Evolutionary conservation across 805 yeast species (phyloP), one percentile per base, ranked within the genome.

Genomic region (Cyberlindnera xylosilytica): DNA sequence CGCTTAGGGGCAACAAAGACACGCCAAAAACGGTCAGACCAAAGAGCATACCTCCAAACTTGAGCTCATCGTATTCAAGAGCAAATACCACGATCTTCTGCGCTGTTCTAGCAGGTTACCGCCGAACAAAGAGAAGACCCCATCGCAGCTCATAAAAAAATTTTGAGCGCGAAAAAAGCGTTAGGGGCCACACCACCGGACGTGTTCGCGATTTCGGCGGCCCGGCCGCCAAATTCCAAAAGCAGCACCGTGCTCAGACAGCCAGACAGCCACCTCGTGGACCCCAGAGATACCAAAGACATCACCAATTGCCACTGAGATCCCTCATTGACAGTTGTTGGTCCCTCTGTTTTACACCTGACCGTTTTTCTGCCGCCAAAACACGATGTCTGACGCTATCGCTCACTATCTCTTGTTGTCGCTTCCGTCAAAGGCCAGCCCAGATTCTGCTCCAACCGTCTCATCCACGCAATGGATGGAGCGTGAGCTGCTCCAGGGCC

Each of bases 381-480:
- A 22, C 24, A 22, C 24, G 24, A 45, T 57, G 63, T 49, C 61
- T 8, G 62, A 63, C 24, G 50, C 69, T 36, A 39, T 68, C 47
- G 71, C 71, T 24, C 64, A 66, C 49, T 76, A 74, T 51, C 61
- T 81, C 41, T 62, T 82, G 42, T 69, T 84, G 42, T 83, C 81
- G 10, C 62, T 78, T 36, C 83, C 83, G 6, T 53, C 64, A 34
- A 69, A 63, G 44, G 75, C 83, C 12, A 70, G 76, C 45, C 86
- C 87, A 4, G 73, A 74, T 44, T 67, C 80, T 1, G 68, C 58
- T 27, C 61, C 67, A 9, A 53, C 74, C 33, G 65, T 73, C 28
- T 53, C 66, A 64, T 42, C 61, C n/a, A 52, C 61, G 50, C 47
- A 65, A 16, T 82, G 83, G 81, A 64, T 87, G 45, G 78, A 80